Evolutionary conservation across 1,139 yeast genomes (phyloP), one percentile per base, ranked within the genome.

Genomic region (Schwanniomyces etchellsii): DNA sequence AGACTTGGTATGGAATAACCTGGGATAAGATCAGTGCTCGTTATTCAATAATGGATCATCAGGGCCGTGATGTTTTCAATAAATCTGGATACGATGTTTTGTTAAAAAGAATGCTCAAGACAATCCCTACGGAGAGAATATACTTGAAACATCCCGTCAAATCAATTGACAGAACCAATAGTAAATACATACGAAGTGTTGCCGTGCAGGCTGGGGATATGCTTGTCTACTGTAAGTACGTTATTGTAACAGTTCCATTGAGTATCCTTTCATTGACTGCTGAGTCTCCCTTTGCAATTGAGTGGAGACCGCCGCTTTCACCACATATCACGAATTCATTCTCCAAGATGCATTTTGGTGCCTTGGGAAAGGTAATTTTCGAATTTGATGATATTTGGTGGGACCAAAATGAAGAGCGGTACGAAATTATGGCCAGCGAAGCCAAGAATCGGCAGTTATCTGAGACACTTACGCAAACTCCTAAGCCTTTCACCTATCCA

Each of bases 1-100:
- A 86, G 49, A 57, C 81, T 22, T 85, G 94, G 91, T 83, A 77
- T 48, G 96, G 94, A 0, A 60, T 80, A 16, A 65, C 80, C 16
- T 77, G 86, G 76, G 73, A 72, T 24, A 48, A 55, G 20, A 65
- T 81, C 43, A 81, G 94, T 46, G 80, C 82, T 4, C 79, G 78
- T 44, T 80, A 73, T 44, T 69, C 85, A 1, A 55, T 70, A 10
- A 69, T 78, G 52, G 84, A 75, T 34, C 81, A 78, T 44, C 76
- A 75, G 36, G 95, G 95, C 1, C 62, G 95, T 42, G 81, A 86
- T 46, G 74, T 86, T 14, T 64, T 75, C 42, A 81, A 81, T 29
- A 52, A 67, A 31, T 68, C 72, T 38, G 84, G 84, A 0, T 80
- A 79, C 50, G 73, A 66, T 28, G 53, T 52, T 17, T 54, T 82